These are phyloP conservation scores for Silene conica DNA, from an alignment of 148 eudicot species.

Conservation along the genomic window DNA sequence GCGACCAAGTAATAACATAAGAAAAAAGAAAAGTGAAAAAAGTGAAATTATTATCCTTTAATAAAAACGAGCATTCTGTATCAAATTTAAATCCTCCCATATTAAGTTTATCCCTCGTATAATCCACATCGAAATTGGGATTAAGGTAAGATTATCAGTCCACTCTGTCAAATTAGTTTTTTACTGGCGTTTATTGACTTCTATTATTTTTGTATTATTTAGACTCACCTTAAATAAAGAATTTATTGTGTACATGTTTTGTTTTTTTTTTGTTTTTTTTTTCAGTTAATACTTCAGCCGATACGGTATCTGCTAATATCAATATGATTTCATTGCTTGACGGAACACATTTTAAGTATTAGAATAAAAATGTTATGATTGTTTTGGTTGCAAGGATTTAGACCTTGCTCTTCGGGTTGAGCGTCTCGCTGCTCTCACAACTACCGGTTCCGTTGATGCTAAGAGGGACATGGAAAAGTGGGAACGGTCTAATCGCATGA, in stretches of 20 bases:
- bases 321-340: neutral
- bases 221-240: neutral
- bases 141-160: no score
- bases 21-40: no score
- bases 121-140: no score
- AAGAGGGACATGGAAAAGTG: neutral
- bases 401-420: neutral
- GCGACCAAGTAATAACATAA: no score
- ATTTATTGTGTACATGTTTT: neutral
- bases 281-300: neutral
- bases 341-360: neutral
- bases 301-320: neutral
- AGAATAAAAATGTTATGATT: neutral
- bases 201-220: no score
- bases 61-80: no score
- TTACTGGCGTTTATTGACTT: no score
- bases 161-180: no score
- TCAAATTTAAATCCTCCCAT: no score
- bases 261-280: neutral
- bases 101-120: no score
- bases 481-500: neutral
- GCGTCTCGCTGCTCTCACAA: neutral
- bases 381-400: slow-evolving; percentile 4
- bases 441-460: neutral
- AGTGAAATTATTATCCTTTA: no score